phyloP scores from a whole-genome alignment of 805 yeast genomes.

The Sugiyamaella valdiviana region DNA sequence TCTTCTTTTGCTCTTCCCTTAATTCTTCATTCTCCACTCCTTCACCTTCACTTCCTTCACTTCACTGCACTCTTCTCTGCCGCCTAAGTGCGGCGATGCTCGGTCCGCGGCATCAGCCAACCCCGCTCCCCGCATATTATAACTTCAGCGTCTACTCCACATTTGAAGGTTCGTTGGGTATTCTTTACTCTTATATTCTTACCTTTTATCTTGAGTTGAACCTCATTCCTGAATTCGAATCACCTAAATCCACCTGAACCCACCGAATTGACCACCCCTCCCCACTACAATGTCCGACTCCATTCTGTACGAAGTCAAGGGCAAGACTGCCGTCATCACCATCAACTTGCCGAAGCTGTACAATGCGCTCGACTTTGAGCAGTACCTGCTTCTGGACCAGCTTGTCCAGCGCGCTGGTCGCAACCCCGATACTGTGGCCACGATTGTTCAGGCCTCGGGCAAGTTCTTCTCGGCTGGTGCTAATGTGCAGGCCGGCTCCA shows the following conservation, averaged over 20 bases:
- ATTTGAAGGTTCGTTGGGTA: too few relatives aligned
- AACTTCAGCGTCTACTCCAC: too few relatives aligned
- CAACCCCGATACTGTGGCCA: slow-evolving; percentile 54
- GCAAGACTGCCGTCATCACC: slow-evolving; percentile 54
- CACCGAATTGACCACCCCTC: too few relatives aligned
- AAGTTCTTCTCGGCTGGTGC: slow-evolving; percentile 83
- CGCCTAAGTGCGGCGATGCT: too few relatives aligned
- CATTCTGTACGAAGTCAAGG: slow-evolving; percentile 34
- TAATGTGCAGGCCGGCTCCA: slow-evolving; percentile 42
- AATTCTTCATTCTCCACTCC: too few relatives aligned
- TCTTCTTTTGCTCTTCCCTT: too few relatives aligned
- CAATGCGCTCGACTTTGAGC: slow-evolving; percentile 63
- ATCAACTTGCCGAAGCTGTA: slow-evolving; percentile 53
- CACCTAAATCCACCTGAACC: background rate
- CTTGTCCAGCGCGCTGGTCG: slow-evolving; percentile 55
- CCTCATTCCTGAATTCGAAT: background rate
- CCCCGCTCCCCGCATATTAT: too few relatives aligned
- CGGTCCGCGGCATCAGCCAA: too few relatives aligned
- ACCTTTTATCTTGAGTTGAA: background rate
- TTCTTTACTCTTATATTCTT: too few relatives aligned
- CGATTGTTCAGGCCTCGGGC: slow-evolving; percentile 66
- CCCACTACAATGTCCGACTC: slow-evolving; percentile 1
- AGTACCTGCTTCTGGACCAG: slow-evolving; percentile 53
- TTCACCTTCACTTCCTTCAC: too few relatives aligned
- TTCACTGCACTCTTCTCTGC: too few relatives aligned